A percentile compares a stretch with the other conserved stretches of the same genome.
Conservation (phyloP, 306 rosid genomes). For the Lotus japonicus region DNA sequence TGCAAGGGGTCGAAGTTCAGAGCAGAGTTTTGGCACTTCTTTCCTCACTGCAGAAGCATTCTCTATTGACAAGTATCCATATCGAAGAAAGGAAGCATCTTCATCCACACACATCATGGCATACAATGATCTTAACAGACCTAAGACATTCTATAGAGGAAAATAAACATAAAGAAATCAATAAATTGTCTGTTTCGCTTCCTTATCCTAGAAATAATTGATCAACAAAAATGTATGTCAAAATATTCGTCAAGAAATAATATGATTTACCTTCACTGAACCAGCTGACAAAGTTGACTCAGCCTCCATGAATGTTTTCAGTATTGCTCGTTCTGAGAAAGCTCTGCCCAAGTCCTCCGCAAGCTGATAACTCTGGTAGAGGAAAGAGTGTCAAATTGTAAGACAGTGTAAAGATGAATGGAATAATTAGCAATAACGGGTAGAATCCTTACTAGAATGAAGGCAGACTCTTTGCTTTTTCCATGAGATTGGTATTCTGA, state of each 20-base stretch:
- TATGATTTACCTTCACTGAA: constrained; percentile 55
- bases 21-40: constrained; percentile 66
- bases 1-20: constrained; percentile 77
- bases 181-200: neutral
- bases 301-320: constrained; percentile 50
- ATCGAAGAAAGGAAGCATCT: constrained; percentile 75
- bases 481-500: constrained; percentile 61
- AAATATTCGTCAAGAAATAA: neutral
- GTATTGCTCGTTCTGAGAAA: constrained; percentile 64
- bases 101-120: constrained; percentile 76
- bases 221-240: neutral
- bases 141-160: constrained; percentile 49
- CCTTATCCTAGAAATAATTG: neutral
- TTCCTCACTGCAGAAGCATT: constrained; percentile 61
- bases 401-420: neutral
- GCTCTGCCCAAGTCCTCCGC: constrained; percentile 91
- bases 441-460: constrained; percentile 51
- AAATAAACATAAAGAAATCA: neutral
- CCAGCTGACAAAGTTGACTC: constrained; percentile 56
- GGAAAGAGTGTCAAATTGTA: constrained; percentile 15
- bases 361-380: constrained; percentile 66
- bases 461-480: constrained; percentile 61
- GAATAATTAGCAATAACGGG: neutral
- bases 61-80: constrained; percentile 56
- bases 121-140: constrained; percentile 67